Base-by-base conservation (phyloP, 2,329 filamentous ascomycete species). In the Podosphaera aphanis region DNA sequence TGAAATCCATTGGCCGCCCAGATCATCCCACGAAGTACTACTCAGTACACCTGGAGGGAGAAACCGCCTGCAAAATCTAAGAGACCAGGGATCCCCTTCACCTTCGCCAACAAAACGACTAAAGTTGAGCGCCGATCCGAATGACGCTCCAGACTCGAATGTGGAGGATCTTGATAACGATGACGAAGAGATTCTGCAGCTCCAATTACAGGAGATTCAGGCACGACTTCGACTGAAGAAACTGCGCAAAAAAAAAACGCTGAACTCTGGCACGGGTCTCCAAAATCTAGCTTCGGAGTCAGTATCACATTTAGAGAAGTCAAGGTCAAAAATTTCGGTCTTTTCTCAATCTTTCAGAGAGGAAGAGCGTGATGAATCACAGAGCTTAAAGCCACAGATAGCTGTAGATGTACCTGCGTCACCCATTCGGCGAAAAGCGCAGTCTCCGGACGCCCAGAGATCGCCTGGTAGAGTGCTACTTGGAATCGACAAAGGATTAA, bases 401-500 rank as follows among this genome's bases (percentile, higher is more conserved):
- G 58, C 57, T 27, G 63, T 93, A 1, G 74, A 93, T 60, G 80
- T 95, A 13, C 84, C 84, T 1, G 74, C 71, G 2, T 79, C 75
- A 7, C 73, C 85, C 0, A 80, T 88, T 3, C 13, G 13, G 25
- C 78, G 69, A 63, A 60, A 74, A 64, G 53, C 66, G 54, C 62
- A 68, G 59, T 61, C 65, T 13, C 58, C 66, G 1, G 56, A 64
- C 15, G 65, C 72, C 13, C 77, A 75, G 31, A 74, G 70, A 21
- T 94, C 86, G 1, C 88, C 90, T 1, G 79, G 79, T 45, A 71
- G 86, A 49, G 73, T 90, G 13, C 62, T 84, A 16, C 61, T 95
- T 15, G 88, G 90, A 4, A 92, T 95, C 50, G 86, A 93, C 62
- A 92, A 93, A 59, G 85, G 84, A 1, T 64, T 86, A 31, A 79